These are phyloP conservation scores for Solanum chiquidenum DNA, from an alignment of 257 asterid genomes.

Conservation along the genomic window DNA sequence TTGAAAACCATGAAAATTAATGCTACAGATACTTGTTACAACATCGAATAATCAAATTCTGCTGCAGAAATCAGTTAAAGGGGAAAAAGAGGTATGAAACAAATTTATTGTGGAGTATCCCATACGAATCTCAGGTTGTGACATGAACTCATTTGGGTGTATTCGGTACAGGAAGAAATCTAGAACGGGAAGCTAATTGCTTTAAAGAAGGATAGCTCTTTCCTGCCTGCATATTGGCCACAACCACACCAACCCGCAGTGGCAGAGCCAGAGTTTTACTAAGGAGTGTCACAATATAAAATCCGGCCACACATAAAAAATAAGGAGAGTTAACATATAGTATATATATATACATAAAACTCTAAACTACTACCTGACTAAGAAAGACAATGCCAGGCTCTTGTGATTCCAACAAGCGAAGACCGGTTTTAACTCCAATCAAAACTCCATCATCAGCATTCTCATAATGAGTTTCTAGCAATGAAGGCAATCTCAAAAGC, in stretches of 20 bases:
- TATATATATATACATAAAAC: background rate
- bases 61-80: background rate
- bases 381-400: constrained; percentile 63
- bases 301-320: background rate
- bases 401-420: constrained; percentile 59
- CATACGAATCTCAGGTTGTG: background rate
- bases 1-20: background rate
- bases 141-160: background rate
- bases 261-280: background rate
- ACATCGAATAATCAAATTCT: background rate
- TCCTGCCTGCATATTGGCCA: background rate
- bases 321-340: background rate
- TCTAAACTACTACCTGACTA: constrained; percentile 46
- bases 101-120: background rate
- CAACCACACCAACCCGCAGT: background rate
- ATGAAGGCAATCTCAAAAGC: constrained; percentile 53
- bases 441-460: constrained; percentile 13
- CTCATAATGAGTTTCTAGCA: constrained; percentile 69
- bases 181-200: background rate
- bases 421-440: constrained; percentile 38
- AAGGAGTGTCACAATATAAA: background rate
- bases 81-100: background rate
- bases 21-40: background rate
- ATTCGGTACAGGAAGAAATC: background rate
- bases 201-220: background rate